Base-by-base conservation (phyloP, 2,329 filamentous ascomycete genomes). In the Fusarium sp. region DNA sequence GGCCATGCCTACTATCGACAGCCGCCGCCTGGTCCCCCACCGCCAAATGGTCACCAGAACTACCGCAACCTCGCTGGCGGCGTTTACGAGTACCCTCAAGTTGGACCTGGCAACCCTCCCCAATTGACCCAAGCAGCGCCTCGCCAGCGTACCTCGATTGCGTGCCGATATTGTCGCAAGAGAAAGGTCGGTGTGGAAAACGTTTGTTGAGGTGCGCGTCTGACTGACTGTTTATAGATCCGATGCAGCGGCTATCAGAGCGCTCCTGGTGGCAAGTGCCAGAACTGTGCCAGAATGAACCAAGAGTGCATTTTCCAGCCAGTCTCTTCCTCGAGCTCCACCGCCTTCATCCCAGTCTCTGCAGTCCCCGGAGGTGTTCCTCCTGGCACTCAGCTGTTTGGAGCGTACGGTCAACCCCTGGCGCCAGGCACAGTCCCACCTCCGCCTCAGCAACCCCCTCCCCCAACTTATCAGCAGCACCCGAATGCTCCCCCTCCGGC, bases 241-340 rank as follows among this genome's bases (percentile, higher is more conserved):
- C 88, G 89, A 41, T 91, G 89, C 82, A 91, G 88, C 70, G 89
- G 89, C 31, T 90, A 90, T 72, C 86, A 89, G 68, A 90, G 88
- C 71, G 88, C 88, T 0, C 87, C 87, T 0, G 89, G 89, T 22
- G 89, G 89, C 13, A 90, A 90, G 73, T 91, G 89, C 74, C 86
- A 88, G 64, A 91, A 91, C 75, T 91, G 89, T 76, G 88, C 89
- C 43, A 88, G 90, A 71, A 90, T 90, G 82, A 89, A 89, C 58
- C 89, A 91, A 74, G 89, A 91, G 70, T 91, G 89, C 69, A 85
- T 91, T 16, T 91, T 91, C 68, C 89, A 91, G 76, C 89, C 89
- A 0, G 89, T 91, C 1, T 89, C 87, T 5, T 88, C 86, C 0
- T 87, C 88, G 13, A 86, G 86, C 43, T 88, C 87, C 6, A 89